Evolutionary conservation across 2,329 filamentous ascomycete genomes (phyloP).

Genomic region (Cytospora chrysosperma): DNA sequence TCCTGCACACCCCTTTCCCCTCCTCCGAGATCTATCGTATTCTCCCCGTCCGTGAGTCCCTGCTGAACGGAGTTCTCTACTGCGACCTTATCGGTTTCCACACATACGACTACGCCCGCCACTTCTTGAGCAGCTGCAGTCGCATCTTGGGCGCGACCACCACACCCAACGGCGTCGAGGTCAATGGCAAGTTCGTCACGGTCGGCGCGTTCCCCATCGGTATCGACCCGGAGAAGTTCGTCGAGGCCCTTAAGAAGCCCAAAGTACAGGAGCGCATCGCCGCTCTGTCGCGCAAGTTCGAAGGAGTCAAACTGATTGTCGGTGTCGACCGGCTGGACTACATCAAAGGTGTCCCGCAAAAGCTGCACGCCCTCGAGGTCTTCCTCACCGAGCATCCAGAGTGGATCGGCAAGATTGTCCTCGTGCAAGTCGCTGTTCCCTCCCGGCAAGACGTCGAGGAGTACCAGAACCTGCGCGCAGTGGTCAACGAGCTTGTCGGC

Average conservation of each 20-base stretch:
- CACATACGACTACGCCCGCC: constrained; percentile 97
- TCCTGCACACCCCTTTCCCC: constrained; percentile 95
- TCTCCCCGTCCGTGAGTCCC: constrained; percentile 84
- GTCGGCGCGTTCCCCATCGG: constrained; percentile 97
- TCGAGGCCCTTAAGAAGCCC: constrained; percentile 80
- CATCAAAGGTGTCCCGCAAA: constrained; percentile 98
- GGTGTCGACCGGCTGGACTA: constrained; percentile 97
- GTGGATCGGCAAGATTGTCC: constrained; percentile 95
- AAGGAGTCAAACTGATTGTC: constrained; percentile 93
- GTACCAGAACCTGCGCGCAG: constrained; percentile 92
- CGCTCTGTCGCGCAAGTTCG: constrained; percentile 83
- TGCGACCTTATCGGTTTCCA: constrained; percentile 98
- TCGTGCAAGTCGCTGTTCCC: constrained; percentile 94
- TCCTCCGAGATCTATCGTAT: constrained; percentile 97
- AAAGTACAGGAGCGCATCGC: constrained; percentile 87
- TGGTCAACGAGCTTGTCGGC: constrained; percentile 95
- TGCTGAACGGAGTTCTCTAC: constrained; percentile 83
- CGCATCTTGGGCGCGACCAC: constrained; percentile 80
- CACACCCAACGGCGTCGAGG: constrained; percentile 90
- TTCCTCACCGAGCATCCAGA: constrained; percentile 96
- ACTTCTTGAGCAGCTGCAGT: constrained; percentile 96
- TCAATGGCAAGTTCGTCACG: constrained; percentile 81
- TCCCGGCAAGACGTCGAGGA: constrained; percentile 95
- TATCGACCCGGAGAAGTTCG: constrained; percentile 96
- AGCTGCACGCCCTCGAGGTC: constrained; percentile 92